Conservation (phyloP, 1,139 yeast species). For the Torulaspora globosa region DNA sequence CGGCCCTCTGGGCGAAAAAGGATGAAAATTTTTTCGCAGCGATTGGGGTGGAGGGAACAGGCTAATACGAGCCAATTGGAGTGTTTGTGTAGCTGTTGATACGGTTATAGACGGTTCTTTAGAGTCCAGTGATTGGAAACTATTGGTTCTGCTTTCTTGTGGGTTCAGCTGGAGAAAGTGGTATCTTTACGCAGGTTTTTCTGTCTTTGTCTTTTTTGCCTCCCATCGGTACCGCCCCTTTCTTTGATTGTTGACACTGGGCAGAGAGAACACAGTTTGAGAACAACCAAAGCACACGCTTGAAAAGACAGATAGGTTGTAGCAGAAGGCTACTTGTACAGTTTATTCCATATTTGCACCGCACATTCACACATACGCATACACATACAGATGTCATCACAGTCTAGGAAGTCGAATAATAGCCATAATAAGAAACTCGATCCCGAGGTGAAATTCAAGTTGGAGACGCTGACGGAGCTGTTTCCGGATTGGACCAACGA, state of each 20-base stretch:
- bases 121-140: too few species aligned
- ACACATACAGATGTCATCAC: conserved; percentile 24
- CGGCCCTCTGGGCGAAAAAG: not conserved
- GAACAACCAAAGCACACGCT: not conserved
- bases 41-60: too few species aligned
- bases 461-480: conserved; percentile 69
- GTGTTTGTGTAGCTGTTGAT: too few species aligned
- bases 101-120: too few species aligned
- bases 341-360: not conserved
- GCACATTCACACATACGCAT: conserved; percentile 9
- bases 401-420: conserved; percentile 25
- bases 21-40: too few species aligned
- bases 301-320: not conserved
- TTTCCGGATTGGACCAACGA: conserved; percentile 94
- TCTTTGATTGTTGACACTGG: not conserved
- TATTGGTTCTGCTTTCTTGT: not conserved
- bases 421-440: conserved; percentile 33
- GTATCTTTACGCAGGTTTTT: not conserved
- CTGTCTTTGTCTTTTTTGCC: not conserved
- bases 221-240: conserved; percentile 5
- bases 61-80: too few species aligned
- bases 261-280: not conserved
- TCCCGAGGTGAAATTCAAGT: conserved; percentile 45
- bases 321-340: not conserved
- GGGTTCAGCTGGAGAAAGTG: too few species aligned